Evolutionary conservation across 2,329 filamentous ascomycete genomes (phyloP).

Genomic region (Emmonsiellopsis sp.): DNA sequence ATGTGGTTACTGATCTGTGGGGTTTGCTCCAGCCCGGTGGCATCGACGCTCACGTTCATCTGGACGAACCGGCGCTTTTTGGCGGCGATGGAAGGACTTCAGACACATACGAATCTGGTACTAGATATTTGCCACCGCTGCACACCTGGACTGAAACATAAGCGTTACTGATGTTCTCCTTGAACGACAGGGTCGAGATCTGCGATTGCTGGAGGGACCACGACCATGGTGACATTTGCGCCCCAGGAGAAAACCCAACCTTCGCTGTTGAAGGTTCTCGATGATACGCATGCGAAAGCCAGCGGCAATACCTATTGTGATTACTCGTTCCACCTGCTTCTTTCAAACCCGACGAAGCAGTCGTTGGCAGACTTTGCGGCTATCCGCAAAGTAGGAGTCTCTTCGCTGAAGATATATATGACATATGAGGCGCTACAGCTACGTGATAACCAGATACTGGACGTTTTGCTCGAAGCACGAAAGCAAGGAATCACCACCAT

Average conservation of each 20-base stretch:
- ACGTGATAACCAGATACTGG: conserved; percentile 31
- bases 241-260: conserved; percentile 37
- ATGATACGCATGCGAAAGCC: conserved; percentile 33
- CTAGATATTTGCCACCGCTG: background rate
- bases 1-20: background rate
- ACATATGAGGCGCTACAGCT: conserved; percentile 32
- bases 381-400: conserved; percentile 23
- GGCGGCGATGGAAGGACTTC: background rate
- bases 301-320: conserved; percentile 38
- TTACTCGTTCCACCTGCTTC: conserved; percentile 45
- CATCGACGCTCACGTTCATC: conserved; percentile 40
- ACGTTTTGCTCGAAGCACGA: conserved; percentile 40
- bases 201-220: conserved; percentile 40
- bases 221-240: conserved; percentile 41
- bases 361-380: background rate
- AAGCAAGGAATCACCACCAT: conserved; percentile 39
- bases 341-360: conserved; percentile 41
- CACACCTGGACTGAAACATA: background rate
- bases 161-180: background rate
- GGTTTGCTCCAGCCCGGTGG: conserved; percentile 22
- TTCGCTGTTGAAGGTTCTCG: conserved; percentile 34
- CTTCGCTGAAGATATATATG: conserved; percentile 35
- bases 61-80: conserved; percentile 15
- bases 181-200: conserved; percentile 29
- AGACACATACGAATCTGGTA: background rate